Evolutionary conservation across 129 eudicot species (phyloP).

Genomic region (Heracleum sosnowskyi): DNA sequence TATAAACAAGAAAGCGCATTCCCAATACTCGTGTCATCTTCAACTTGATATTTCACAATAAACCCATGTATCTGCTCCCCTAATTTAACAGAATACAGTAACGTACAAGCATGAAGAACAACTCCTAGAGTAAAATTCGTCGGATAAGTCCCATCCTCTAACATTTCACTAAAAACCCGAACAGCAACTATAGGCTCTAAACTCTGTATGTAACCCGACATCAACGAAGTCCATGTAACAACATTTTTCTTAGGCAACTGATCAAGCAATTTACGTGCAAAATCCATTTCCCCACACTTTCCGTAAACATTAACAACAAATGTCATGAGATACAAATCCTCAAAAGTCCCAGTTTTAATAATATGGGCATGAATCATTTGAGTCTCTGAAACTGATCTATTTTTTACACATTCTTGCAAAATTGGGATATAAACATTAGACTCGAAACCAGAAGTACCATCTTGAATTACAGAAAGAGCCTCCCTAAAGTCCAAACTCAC

Average conservation of each 20-base stretch:
- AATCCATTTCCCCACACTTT: slow-evolving; percentile 57
- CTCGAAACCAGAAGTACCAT: slow-evolving; percentile 27
- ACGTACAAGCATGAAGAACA: slow-evolving; percentile 50
- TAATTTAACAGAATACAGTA: slow-evolving; percentile 27
- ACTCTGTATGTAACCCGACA: slow-evolving; percentile 73
- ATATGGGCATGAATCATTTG: slow-evolving; percentile 60
- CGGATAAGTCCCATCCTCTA: slow-evolving; percentile 61
- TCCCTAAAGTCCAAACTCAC: slow-evolving; percentile 40
- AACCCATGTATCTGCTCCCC: slow-evolving; percentile 72
- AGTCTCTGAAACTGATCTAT: slow-evolving; percentile 34
- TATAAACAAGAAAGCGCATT: slow-evolving; percentile 70
- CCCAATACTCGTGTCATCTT: slow-evolving; percentile 52
- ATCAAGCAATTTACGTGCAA: slow-evolving; percentile 71
- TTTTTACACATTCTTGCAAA: slow-evolving; percentile 65
- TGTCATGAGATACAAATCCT: slow-evolving; percentile 65
- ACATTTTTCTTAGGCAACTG: slow-evolving; percentile 52
- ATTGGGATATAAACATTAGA: slow-evolving; percentile 52
- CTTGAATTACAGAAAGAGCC: slow-evolving; percentile 21
- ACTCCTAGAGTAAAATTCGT: slow-evolving; percentile 66
- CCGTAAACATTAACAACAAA: slow-evolving; percentile 73
- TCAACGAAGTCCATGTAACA: slow-evolving; percentile 82
- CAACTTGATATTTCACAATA: slow-evolving; percentile 47
- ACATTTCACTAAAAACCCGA: slow-evolving; percentile 50
- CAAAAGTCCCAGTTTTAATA: slow-evolving; percentile 44
- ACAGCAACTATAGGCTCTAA: slow-evolving; percentile 50